phyloP scores from a whole-genome alignment of 768 basidiomycete species.

The Podaxis sp. region DNA sequence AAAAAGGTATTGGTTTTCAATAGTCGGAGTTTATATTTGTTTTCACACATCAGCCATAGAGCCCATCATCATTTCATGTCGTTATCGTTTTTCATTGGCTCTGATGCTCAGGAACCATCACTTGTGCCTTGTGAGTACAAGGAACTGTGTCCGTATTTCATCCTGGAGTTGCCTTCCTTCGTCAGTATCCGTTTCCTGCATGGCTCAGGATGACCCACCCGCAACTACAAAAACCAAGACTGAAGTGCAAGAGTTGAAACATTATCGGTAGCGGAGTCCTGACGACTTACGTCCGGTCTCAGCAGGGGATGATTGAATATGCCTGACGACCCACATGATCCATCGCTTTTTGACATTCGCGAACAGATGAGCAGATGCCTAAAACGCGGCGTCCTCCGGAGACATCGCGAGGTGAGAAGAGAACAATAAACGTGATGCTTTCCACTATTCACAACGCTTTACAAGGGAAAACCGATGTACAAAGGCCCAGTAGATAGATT shows the following conservation, averaged over 20 bases:
- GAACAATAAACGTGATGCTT: neutral
- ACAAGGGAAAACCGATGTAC: neutral
- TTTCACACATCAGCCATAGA: neutral
- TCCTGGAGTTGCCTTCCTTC: neutral
- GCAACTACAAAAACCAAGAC: neutral
- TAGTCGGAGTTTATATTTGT: conserved; percentile 11
- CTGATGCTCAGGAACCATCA: conserved; percentile 3
- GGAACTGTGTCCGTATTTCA: neutral
- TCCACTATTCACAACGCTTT: neutral
- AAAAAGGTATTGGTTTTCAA: neutral
- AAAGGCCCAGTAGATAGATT: neutral
- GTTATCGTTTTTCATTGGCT: neutral
- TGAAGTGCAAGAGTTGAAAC: neutral
- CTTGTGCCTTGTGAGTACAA: neutral
- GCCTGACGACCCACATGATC: neutral
- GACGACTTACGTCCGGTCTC: neutral
- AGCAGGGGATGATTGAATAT: conserved; percentile 4
- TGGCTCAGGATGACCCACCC: neutral
- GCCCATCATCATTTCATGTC: neutral
- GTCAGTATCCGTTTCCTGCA: neutral
- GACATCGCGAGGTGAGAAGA: neutral
- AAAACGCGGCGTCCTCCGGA: neutral
- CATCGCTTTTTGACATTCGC: neutral
- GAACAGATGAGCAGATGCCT: neutral
- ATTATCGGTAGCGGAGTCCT: neutral